phyloP scores from a whole-genome alignment of 352 stramenopile genomes.

The Globisporangium cystogenes region DNA sequence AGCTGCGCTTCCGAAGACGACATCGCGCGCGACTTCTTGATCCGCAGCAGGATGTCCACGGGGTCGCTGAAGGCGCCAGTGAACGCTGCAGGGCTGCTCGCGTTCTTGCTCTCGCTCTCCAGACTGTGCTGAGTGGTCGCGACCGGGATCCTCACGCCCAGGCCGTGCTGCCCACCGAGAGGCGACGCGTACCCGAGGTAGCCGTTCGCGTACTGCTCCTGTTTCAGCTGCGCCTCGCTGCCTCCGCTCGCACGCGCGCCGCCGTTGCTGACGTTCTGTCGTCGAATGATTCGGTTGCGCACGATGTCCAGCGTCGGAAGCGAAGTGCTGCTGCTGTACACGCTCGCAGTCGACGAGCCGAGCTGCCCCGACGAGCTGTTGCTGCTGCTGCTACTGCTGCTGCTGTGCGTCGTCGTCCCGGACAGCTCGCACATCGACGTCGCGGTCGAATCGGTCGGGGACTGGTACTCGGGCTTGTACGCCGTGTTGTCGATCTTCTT shows the following conservation, averaged over 20 bases:
- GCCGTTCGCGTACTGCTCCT: conserved; percentile 16
- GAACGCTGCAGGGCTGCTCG: conserved; percentile 20
- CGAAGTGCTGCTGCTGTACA: conserved; percentile 19
- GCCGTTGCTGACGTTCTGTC: conserved; percentile 28
- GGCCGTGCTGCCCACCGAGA: neutral
- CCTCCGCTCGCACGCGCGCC: conserved; percentile 6
- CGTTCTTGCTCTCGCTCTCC: conserved; percentile 8
- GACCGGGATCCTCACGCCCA: neutral
- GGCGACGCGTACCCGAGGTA: conserved; percentile 19
- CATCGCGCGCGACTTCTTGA: conserved; percentile 58
- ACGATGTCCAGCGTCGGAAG: conserved; percentile 62
- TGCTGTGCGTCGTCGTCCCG: conserved; percentile 10
- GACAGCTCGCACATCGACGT: conserved; percentile 11
- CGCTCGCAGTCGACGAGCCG: conserved; percentile 2
- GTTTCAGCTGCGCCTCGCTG: conserved; percentile 16
- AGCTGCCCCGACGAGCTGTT: neutral
- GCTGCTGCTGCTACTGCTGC: neutral
- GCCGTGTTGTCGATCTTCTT: conserved; percentile 59
- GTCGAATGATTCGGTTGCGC: conserved; percentile 53
- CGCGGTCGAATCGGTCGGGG: conserved; percentile 14
- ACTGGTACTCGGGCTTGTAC: conserved; percentile 24
- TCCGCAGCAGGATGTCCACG: conserved; percentile 68
- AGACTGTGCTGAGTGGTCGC: neutral
- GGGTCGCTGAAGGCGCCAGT: conserved; percentile 65
- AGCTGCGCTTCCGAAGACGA: conserved; percentile 15